Conservation (phyloP, 1,284 basidiomycete species). For the Calocybe gambosa region DNA sequence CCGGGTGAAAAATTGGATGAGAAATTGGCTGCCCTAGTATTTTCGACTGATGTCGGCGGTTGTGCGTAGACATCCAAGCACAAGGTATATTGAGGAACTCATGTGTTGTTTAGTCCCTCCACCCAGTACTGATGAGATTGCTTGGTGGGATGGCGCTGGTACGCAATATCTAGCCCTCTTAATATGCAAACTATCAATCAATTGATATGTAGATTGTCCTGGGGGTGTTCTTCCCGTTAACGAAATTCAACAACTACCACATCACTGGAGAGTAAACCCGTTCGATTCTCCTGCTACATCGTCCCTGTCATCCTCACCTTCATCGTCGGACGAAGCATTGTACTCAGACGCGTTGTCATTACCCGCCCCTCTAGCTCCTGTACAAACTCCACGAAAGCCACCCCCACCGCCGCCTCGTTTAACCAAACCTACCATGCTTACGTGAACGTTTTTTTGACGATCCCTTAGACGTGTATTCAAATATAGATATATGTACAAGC, state of each 20-base stretch:
- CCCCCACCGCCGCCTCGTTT: conserved; percentile 31
- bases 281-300: conserved; percentile 64
- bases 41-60: conserved; percentile 35
- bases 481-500: conserved; percentile 5
- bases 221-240: conserved; percentile 55
- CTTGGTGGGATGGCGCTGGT: conserved; percentile 78
- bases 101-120: conserved; percentile 51
- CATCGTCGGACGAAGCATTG: conserved; percentile 77
- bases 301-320: conserved; percentile 62
- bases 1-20: conserved; percentile 67
- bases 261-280: conserved; percentile 46
- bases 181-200: conserved; percentile 3
- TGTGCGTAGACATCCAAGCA: conserved; percentile 22
- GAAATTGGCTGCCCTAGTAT: conserved; percentile 50
- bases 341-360: conserved; percentile 63
- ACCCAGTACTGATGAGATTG: conserved; percentile 66
- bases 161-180: conserved; percentile 14
- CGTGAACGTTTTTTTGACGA: background rate
- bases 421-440: conserved; percentile 18
- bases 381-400: conserved; percentile 27
- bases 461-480: background rate
- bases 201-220: conserved; percentile 46
- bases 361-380: conserved; percentile 51
- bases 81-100: conserved; percentile 2
- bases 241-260: conserved; percentile 31